A percentile compares a stretch with the other conserved stretches of the same genome.
These are phyloP conservation scores for Nakazawaea molendinolei DNA, from an alignment of 805 yeast species.

Conservation along the genomic window DNA sequence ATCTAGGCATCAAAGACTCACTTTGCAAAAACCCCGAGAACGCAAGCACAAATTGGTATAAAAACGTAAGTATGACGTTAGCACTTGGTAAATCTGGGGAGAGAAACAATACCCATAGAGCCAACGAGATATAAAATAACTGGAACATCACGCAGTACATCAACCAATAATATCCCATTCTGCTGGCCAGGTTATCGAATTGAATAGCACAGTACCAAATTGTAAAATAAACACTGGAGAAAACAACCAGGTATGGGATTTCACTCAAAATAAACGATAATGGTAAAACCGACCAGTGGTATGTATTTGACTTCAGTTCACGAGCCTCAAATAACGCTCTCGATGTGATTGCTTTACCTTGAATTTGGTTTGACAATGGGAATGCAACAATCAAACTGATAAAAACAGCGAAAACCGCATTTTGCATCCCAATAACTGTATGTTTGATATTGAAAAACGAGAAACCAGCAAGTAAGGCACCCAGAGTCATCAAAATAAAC, in stretches of 20 bases:
- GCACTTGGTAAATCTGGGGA: slow-evolving; percentile 66
- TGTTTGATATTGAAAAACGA: slow-evolving; percentile 53
- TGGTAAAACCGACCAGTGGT: slow-evolving; percentile 60
- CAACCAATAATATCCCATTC: slow-evolving; percentile 43
- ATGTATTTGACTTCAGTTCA: slow-evolving; percentile 65
- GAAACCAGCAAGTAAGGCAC: slow-evolving; percentile 46
- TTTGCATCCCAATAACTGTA: slow-evolving; percentile 47
- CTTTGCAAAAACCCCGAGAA: slow-evolving; percentile 71
- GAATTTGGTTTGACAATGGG: slow-evolving; percentile 57
- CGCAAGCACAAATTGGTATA: slow-evolving; percentile 50
- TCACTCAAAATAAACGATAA: slow-evolving; percentile 50
- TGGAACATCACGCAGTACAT: slow-evolving; percentile 43
- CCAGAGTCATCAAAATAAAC: slow-evolving; percentile 33
- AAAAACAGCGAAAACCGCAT: slow-evolving; percentile 53
- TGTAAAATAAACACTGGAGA: slow-evolving; percentile 40
- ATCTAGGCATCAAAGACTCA: slow-evolving; percentile 55
- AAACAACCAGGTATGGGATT: slow-evolving; percentile 48
- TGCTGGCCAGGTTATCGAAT: slow-evolving; percentile 34
- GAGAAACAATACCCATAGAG: slow-evolving; percentile 46
- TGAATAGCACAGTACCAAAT: slow-evolving; percentile 31
- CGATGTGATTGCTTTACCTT: slow-evolving; percentile 47
- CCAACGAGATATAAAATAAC: slow-evolving; percentile 43
- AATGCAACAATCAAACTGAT: slow-evolving; percentile 49
- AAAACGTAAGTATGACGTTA: slow-evolving; percentile 47
- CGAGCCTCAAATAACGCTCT: slow-evolving; percentile 65